A percentile compares a stretch with the other conserved stretches of the same genome.
Evolutionary conservation across 768 basidiomycete genomes (phyloP).

Genomic region (Amylocystis lapponica): DNA sequence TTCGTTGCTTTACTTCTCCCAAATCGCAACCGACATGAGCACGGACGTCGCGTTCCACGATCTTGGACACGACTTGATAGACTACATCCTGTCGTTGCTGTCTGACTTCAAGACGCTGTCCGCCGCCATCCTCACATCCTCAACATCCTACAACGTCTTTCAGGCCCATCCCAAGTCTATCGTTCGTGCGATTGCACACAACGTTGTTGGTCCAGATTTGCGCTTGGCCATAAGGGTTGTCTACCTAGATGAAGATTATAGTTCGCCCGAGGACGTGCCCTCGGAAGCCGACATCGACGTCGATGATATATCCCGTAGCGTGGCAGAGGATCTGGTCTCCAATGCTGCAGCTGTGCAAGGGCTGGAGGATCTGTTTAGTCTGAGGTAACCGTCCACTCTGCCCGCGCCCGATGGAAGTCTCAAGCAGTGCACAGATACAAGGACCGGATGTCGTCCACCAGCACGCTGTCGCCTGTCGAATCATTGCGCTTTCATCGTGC

Average conservation of each 20-base stretch:
- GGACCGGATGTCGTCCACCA: conserved; percentile 27
- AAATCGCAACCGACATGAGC: no score
- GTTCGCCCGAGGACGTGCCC: no score
- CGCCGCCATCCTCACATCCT: conserved; percentile 16
- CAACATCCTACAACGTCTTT: conserved; percentile 15
- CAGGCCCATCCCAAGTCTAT: conserved; percentile 17
- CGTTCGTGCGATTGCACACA: conserved; percentile 15
- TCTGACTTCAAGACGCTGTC: conserved; percentile 19
- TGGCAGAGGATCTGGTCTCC: no score
- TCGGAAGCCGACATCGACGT: background rate
- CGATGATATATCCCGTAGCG: no score
- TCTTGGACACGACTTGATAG: conserved; percentile 16
- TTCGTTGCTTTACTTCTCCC: no score
- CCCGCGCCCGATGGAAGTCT: background rate
- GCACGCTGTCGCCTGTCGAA: conserved; percentile 26
- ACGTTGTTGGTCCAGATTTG: conserved; percentile 17
- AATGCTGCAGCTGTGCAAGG: conserved; percentile 20
- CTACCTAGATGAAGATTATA: no score
- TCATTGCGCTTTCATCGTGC: conserved; percentile 26
- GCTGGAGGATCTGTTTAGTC: conserved; percentile 36
- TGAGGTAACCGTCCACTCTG: conserved; percentile 20
- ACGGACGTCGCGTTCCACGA: conserved; percentile 1
- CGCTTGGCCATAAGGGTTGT: conserved; percentile 14
- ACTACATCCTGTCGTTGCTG: conserved; percentile 16
- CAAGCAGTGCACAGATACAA: conserved; percentile 26